Evolutionary conservation across 441 rosid species (phyloP).

Genomic region (Syzygium syzygioides): DNA sequence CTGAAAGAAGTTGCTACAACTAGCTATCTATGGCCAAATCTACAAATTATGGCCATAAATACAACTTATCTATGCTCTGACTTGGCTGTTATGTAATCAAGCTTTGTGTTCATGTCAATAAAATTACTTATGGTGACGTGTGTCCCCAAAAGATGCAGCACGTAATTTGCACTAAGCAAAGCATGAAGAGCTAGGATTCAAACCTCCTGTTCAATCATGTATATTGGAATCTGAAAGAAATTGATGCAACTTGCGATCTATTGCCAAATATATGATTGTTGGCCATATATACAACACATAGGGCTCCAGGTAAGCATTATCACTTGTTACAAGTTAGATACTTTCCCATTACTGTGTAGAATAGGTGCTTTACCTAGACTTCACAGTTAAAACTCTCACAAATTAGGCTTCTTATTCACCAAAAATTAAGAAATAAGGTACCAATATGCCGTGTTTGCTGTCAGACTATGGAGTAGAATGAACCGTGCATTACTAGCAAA

Average conservation of each 20-base stretch:
- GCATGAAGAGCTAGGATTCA: background rate
- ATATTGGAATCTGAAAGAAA: background rate
- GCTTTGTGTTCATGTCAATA: background rate
- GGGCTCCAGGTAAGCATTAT: background rate
- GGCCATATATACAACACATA: background rate
- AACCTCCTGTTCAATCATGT: background rate
- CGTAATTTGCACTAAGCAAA: background rate
- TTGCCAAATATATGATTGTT: background rate
- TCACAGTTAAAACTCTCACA: background rate
- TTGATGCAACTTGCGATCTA: background rate
- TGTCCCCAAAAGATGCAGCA: background rate
- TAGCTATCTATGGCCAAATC: background rate
- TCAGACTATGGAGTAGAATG: background rate
- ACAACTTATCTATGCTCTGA: background rate
- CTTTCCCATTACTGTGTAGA: background rate
- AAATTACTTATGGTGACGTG: background rate
- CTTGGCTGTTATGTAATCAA: background rate
- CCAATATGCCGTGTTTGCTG: background rate
- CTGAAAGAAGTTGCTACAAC: background rate
- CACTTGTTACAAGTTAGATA: background rate
- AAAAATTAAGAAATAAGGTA: background rate
- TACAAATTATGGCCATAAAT: background rate
- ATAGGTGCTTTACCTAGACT: background rate
- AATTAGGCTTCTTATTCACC: background rate
- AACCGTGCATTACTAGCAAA: background rate